Evolutionary conservation across 2,329 filamentous ascomycete genomes (phyloP).

Genomic region (Colletotrichum brevisporum): DNA sequence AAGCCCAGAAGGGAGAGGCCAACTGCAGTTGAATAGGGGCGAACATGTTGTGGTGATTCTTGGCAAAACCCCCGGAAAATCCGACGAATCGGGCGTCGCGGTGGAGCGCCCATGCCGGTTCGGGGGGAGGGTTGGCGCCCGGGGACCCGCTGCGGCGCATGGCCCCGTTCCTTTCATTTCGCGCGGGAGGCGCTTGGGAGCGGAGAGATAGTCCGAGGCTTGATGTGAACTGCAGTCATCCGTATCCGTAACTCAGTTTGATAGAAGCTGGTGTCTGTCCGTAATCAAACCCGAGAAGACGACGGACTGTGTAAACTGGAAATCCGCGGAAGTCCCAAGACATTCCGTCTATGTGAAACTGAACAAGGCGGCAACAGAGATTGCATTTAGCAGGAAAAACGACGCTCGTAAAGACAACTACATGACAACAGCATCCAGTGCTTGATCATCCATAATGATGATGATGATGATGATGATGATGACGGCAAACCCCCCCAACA

Average conservation of each 20-base stretch:
- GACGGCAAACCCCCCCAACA: neutral
- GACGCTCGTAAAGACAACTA: too few relatives aligned
- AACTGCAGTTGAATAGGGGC: neutral
- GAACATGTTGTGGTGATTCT: neutral
- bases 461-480: neutral
- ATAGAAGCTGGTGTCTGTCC: neutral
- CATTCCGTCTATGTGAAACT: neutral
- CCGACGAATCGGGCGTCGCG: slow-evolving; percentile 19
- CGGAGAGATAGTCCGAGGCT: neutral
- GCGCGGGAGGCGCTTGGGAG: neutral
- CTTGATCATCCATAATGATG: neutral
- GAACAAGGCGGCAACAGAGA: neutral
- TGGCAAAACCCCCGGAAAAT: neutral
- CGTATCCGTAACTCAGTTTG: neutral
- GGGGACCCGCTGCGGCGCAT: slow-evolving; percentile 16
- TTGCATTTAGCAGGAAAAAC: too few relatives aligned
- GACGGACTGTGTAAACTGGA: neutral
- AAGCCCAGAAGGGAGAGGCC: too few relatives aligned
- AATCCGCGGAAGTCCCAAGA: too few relatives aligned
- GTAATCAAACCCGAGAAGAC: too few relatives aligned
- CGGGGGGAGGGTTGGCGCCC: neutral
- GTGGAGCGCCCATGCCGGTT: slow-evolving; percentile 18
- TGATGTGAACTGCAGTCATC: neutral
- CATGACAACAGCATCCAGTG: too few relatives aligned
- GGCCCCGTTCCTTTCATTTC: slow-evolving; percentile 30